Base-by-base conservation (phyloP, 805 yeast genomes). In the Pichia sporocuriosa region DNA sequence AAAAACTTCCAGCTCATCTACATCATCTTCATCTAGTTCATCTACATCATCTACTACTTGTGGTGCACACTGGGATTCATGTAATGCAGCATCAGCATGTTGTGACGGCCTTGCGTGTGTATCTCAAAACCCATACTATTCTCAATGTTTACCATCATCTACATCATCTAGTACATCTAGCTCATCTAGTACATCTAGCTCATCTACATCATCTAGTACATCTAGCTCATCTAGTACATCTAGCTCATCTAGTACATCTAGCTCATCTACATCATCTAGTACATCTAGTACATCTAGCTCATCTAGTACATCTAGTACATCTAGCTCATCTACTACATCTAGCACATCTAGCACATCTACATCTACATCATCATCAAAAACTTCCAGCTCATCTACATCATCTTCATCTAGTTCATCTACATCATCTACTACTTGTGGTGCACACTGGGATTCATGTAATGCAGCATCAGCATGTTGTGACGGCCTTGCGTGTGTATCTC, bases 391-490 rank as follows among this genome's bases (percentile, higher is more conserved):
- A n/a, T n/a, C n/a, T n/a, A n/a, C n/a, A n/a, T n/a, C n/a, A n/a
- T n/a, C n/a, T n/a, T n/a, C n/a, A n/a, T n/a, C n/a, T n/a, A n/a
- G n/a, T n/a, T n/a, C n/a, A n/a, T n/a, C n/a, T n/a, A n/a, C n/a
- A n/a, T n/a, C n/a, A n/a, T n/a, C 29, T 6, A 12, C 29, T 6
- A 13, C 29, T 12, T 26, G 29, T 26, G 9, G 10, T 9, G 15
- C 29, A 12, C 6, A 26, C 6, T 26, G 29, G 32, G 23, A n/a
- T n/a, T n/a, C n/a, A n/a, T n/a, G n/a, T n/a, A n/a, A n/a, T n/a
- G n/a, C n/a, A n/a, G n/a, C n/a, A n/a, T n/a, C n/a, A 21, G 33
- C 15, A 3, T 34, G 37, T 25, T 34, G 37, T 25, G 30, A 34
- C 16, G 37, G 37, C 11, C 6, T 16, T 9, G 15, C 17, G 6